Evolutionary conservation across 2,329 filamentous ascomycete genomes (phyloP), one percentile per base, ranked within the genome.

Genomic region (Aspergillus versicolor): DNA sequence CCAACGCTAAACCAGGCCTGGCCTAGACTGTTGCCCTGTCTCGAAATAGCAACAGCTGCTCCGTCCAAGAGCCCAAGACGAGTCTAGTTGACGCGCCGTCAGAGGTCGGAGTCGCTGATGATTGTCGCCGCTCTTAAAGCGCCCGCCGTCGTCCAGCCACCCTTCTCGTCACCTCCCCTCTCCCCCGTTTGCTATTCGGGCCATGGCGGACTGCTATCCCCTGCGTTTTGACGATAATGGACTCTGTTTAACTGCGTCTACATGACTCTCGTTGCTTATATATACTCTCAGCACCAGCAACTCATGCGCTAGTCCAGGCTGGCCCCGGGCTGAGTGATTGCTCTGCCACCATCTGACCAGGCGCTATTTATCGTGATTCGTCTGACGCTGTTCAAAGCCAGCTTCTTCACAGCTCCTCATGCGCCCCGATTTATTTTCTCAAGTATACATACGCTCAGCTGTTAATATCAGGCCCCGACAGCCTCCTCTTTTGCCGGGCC

Each of bases 1-100:
- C 19, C 21, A 2, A 62, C 58, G 52, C 68, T 67, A 71, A 46
- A 34, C 68, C 57, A 3, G 3, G 6, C 19, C n/a, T 12, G 47
- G 59, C 61, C 38, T 27, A 62, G 67, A 37, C 64, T 59, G 62
- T 60, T 60, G 63, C 61, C 59, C 61, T 59, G 47, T 62, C 65
- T 63, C 64, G 63, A 70, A 71, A 73, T 72, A 72, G 69, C 68
- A 68, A 69, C 66, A 59, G 51, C 65, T 65, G 67, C 65, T 63
- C 63, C 50, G 56, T 51, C 19, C 17, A 17, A 42, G 22, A n/a
- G 41, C 19, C 44, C 57, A 60, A 51, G 12, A 37, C 15, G 34
- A 37, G 34, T 37, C 34, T 37, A 15, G 34, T 37, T n/a, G 34
- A 37, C 34, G 34, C 34, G 34, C 34, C 34, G 34, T 37, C 27